Evolutionary conservation across 768 basidiomycete species (phyloP).

Genomic region (Heimioporus sp.): DNA sequence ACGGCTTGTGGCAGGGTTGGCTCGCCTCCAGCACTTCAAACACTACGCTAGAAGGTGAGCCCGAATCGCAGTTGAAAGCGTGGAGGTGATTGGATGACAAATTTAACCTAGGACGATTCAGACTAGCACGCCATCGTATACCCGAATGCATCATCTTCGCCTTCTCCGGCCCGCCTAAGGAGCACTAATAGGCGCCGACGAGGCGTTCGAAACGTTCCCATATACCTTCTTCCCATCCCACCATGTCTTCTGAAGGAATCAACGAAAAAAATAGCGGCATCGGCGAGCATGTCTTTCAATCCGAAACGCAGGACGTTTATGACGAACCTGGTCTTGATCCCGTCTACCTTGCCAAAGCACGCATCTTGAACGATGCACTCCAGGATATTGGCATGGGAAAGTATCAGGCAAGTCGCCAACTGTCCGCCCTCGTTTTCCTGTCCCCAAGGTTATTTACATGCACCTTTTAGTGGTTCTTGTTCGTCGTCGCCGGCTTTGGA

Average conservation of each 20-base stretch:
- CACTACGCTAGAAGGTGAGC: too few species aligned
- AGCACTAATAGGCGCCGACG: not conserved
- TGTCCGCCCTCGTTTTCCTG: not conserved
- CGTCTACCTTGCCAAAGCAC: conserved; percentile 56
- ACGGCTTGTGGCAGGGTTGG: too few species aligned
- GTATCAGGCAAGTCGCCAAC: conserved; percentile 47
- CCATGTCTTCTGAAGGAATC: conserved; percentile 19
- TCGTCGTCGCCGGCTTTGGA: conserved; percentile 69
- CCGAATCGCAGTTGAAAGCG: too few species aligned
- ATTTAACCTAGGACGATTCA: too few species aligned
- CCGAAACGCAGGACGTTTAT: conserved; percentile 23
- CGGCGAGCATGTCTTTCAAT: not conserved
- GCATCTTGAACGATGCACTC: conserved; percentile 55
- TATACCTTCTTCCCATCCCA: not conserved
- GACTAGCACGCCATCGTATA: too few species aligned
- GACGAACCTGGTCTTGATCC: conserved; percentile 43
- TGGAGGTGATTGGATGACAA: too few species aligned
- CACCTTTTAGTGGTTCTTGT: conserved; percentile 51
- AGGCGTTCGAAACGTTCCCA: not conserved
- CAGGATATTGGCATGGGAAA: conserved; percentile 72
- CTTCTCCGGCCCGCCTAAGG: not conserved
- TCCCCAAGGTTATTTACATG: not conserved
- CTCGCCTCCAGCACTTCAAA: too few species aligned
- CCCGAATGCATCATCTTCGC: not conserved
- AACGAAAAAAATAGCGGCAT: conserved; percentile 1